Evolutionary conservation across 371 early-diverging fungal genomes (phyloP).

Genomic region (Apophysomyces ossiformis): DNA sequence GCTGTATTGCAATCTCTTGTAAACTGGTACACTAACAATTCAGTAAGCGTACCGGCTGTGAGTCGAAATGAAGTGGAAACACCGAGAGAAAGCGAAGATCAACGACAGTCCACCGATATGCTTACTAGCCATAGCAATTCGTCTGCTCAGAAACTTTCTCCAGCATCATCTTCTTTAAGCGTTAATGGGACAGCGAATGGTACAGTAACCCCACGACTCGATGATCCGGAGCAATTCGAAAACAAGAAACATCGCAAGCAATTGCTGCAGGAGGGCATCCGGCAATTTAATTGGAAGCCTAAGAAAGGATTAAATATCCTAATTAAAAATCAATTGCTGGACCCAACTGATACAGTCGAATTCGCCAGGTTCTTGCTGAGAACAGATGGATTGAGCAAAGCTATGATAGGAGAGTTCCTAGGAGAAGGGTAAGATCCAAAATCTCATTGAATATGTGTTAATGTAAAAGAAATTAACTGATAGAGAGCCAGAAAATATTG

Average conservation of each 20-base stretch:
- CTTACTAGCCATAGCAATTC: slow-evolving; percentile 39
- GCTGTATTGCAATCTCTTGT: slow-evolving; percentile 58
- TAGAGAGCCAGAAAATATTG: slow-evolving; percentile 81
- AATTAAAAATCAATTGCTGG: slow-evolving; percentile 68
- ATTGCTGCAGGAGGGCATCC: slow-evolving; percentile 75
- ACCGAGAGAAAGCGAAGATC: slow-evolving; percentile 51
- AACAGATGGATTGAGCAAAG: slow-evolving; percentile 83
- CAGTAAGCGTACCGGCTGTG: slow-evolving; percentile 47
- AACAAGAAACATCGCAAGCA: slow-evolving; percentile 83
- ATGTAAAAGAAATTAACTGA: background rate
- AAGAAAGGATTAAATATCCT: slow-evolving; percentile 87
- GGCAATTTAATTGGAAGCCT: slow-evolving; percentile 89
- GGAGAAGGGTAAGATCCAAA: slow-evolving; percentile 75
- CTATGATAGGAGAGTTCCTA: slow-evolving; percentile 92
- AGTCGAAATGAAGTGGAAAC: slow-evolving; percentile 41
- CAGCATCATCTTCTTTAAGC: slow-evolving; percentile 44
- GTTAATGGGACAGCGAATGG: slow-evolving; percentile 35
- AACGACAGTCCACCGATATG: slow-evolving; percentile 16
- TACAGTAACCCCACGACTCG: slow-evolving; percentile 59
- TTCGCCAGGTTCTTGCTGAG: slow-evolving; percentile 77
- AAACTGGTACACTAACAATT: slow-evolving; percentile 56
- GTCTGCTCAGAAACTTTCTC: slow-evolving; percentile 56
- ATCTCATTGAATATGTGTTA: background rate
- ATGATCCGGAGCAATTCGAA: slow-evolving; percentile 76
- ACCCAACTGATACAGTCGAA: slow-evolving; percentile 54